Base-by-base conservation (phyloP, 2,329 filamentous ascomycete genomes). In the Talaromyces sp. region DNA sequence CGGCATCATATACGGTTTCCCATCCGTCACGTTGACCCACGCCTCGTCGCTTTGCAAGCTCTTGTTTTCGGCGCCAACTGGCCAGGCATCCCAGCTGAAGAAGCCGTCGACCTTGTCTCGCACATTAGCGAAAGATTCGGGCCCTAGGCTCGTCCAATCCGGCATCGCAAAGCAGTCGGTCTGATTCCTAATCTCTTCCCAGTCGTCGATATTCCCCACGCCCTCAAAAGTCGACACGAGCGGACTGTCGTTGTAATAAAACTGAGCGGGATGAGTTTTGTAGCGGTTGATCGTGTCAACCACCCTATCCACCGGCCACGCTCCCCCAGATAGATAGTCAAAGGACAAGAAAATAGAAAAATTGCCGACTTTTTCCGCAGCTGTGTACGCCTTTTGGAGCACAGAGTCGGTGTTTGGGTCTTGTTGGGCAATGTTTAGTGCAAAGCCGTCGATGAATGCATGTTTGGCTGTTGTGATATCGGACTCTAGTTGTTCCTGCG, bases 1-100 rank as follows among this genome's bases (percentile, higher is more conserved):
- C 2, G 82, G 78, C 81, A 82, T 82, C 77, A 84, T 83, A 62
- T 76, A 80, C 0, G 72, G 70, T 67, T 78, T 80, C 5, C 67
- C 68, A 2, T 66, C 59, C 2, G 77, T 64, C 2, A 66, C 68
- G 1, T 65, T 61, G 66, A 77, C 75, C 68, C 78, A 84, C 4
- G 68, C 67, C 54, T 73, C 65, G 47, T 81, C 78, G n/a, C 60
- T 67, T 0, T 72, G 66, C n/a, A 69, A 72, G 5, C 71, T 73
- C 69, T 73, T 77, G 30, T 75, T 73, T 6, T 71, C 62, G 32
- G 72, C 70, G 5, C 73, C 72, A 19, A 66, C 66, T 0, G 78
- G 75, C 78, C 78, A 80, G 39, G 78, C 78, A 33, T 74, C 71
- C 78, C 78, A 80, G 60, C 71, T 75, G 60, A 80, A 72, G 27